Evolutionary conservation across 1,284 basidiomycete genomes (phyloP).

Genomic region (Ganoderma sinense): DNA sequence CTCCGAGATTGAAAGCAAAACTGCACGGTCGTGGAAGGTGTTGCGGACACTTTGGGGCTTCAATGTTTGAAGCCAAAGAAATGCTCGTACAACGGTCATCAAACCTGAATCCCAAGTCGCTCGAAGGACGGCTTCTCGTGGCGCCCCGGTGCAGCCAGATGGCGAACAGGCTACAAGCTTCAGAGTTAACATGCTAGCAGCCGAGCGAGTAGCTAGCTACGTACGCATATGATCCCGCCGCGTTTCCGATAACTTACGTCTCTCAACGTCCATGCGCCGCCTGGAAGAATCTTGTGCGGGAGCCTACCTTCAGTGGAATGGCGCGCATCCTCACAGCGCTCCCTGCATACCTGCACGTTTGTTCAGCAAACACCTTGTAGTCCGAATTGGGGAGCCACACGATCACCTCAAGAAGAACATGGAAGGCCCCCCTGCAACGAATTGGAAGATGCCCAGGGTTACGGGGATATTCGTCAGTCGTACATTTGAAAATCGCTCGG

Average conservation of each 20-base stretch:
- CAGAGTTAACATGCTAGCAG: background rate
- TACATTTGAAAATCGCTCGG: no score
- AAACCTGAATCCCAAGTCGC: background rate
- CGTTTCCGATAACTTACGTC: background rate
- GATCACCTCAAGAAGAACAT: no score
- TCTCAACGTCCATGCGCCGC: background rate
- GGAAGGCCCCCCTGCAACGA: no score
- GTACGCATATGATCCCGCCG: background rate
- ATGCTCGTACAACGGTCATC: background rate
- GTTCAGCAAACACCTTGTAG: no score
- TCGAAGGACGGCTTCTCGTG: background rate
- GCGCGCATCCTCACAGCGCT: background rate
- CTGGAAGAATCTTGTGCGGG: background rate
- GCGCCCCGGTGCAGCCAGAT: background rate
- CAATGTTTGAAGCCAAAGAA: background rate
- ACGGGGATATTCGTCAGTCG: no score
- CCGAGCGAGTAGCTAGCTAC: background rate
- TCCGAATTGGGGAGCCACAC: no score
- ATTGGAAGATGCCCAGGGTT: no score
- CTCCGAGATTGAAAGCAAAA: no score
- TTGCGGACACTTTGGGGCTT: background rate
- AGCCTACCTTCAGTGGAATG: background rate
- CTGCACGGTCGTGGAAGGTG: no score
- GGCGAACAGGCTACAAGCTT: background rate
- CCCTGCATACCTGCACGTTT: background rate